Conservation (phyloP, 2,329 filamentous ascomycete species). For the Epichloe gansuensis region DNA sequence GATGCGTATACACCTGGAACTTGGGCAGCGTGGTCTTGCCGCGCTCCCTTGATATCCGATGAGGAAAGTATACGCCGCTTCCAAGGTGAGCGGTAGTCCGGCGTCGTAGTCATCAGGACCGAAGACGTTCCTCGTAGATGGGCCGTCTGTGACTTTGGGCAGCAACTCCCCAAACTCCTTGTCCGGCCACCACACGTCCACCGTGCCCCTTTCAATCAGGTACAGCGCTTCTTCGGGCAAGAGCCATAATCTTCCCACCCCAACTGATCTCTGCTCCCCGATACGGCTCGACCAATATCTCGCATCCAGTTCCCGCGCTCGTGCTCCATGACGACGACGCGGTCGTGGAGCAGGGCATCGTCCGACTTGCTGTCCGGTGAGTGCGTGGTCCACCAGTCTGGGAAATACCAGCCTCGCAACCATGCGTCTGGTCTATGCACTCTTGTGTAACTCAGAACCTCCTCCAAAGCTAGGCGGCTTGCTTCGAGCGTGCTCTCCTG, state of each 20-base stretch:
- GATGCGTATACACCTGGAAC: conserved; percentile 76
- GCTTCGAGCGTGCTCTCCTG: conserved; percentile 69
- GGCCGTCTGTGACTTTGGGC: conserved; percentile 19
- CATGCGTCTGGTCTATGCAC: conserved; percentile 57
- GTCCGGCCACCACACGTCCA: conserved; percentile 78
- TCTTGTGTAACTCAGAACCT: conserved; percentile 67
- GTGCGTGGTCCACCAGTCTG: conserved; percentile 37
- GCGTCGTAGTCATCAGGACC: conserved; percentile 36
- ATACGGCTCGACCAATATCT: conserved; percentile 58
- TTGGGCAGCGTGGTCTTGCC: conserved; percentile 59
- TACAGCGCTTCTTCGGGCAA: conserved; percentile 87
- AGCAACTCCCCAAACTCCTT: conserved; percentile 37
- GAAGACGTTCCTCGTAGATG: conserved; percentile 10
- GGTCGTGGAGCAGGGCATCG: conserved; percentile 24
- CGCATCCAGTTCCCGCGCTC: conserved; percentile 61
- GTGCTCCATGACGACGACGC: conserved; percentile 57
- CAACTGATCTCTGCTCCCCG: conserved; percentile 41
- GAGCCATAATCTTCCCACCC: conserved; percentile 61
- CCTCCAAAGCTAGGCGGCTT: conserved; percentile 79
- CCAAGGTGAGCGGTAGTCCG: conserved; percentile 76
- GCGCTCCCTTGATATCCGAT: conserved; percentile 54
- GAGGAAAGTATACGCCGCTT: conserved; percentile 79
- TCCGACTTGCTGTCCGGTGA: conserved; percentile 11
- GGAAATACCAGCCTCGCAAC: conserved; percentile 62
- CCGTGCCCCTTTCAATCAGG: conserved; percentile 71